A percentile compares a stretch with the other conserved stretches of the same genome.
phyloP scores from a whole-genome alignment of 2,329 filamentous ascomycete species.

The Macrophomina pseudophaseolina region DNA sequence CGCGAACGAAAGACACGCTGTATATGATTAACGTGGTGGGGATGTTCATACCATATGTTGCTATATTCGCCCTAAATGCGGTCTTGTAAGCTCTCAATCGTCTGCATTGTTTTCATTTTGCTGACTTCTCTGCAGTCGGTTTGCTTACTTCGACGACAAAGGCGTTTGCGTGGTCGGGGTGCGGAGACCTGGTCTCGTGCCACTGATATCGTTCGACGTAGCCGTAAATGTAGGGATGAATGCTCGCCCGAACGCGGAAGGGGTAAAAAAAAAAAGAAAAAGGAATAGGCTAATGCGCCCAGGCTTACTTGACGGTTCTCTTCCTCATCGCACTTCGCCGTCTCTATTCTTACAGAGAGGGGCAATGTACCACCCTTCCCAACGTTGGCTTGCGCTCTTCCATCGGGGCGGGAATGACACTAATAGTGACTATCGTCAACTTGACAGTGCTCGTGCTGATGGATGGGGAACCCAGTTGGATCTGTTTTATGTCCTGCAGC shows the following conservation, averaged over 20 bases:
- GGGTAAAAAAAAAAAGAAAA: no score
- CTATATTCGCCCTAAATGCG: background rate
- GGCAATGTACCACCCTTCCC: background rate
- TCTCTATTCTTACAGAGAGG: background rate
- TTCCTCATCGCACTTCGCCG: slow-evolving; percentile 64
- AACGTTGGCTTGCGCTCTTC: background rate
- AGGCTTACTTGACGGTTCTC: slow-evolving; percentile 63
- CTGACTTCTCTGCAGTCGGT: background rate
- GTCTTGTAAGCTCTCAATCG: background rate
- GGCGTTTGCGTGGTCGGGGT: slow-evolving; percentile 64
- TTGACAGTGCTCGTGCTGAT: background rate
- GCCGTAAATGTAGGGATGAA: slow-evolving; percentile 56
- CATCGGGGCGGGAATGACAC: background rate
- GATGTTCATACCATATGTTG: background rate
- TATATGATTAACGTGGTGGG: background rate
- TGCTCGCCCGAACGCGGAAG: no score
- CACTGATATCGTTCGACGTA: slow-evolving; percentile 65
- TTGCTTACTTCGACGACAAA: background rate
- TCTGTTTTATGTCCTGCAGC: slow-evolving; percentile 14
- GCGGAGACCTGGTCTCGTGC: slow-evolving; percentile 62
- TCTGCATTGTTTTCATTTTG: no score
- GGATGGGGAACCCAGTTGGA: slow-evolving; percentile 10
- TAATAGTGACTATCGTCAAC: background rate
- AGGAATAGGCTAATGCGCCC: background rate
- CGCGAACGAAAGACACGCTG: slow-evolving; percentile 5